These are phyloP conservation scores for Capsicum chinense DNA, from an alignment of 257 asterid species.

Conservation along the genomic window DNA sequence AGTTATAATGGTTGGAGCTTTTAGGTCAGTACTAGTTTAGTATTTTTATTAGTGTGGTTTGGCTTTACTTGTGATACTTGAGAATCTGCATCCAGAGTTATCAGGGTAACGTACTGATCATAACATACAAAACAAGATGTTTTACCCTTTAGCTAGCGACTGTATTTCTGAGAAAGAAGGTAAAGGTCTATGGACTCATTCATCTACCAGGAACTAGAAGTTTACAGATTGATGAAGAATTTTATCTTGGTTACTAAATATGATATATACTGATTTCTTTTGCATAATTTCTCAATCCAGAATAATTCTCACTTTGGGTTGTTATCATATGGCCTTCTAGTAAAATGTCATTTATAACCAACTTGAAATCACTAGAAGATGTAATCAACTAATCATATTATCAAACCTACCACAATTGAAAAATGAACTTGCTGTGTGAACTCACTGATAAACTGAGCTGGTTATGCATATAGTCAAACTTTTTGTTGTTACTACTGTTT, in stretches of 20 bases:
- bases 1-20: slow-evolving; percentile 9
- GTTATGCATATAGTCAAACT: not conserved
- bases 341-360: slow-evolving; percentile 16
- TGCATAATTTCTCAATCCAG: slow-evolving; percentile 10
- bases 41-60: slow-evolving; percentile 14
- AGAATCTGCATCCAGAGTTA: slow-evolving; percentile 20
- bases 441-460: slow-evolving; percentile 22
- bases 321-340: not conserved
- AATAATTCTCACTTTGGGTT: slow-evolving; percentile 17
- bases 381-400: slow-evolving; percentile 22
- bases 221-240: slow-evolving; percentile 7
- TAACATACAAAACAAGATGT: not conserved
- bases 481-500: slow-evolving; percentile 20
- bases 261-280: not conserved
- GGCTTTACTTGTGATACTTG: slow-evolving; percentile 14
- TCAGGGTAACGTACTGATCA: slow-evolving; percentile 3
- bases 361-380: not conserved
- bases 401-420: slow-evolving; percentile 26
- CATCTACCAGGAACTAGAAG: not conserved
- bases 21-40: slow-evolving; percentile 17
- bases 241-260: not conserved
- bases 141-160: slow-evolving; percentile 6
- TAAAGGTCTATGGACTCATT: not conserved
- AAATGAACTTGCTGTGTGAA: slow-evolving; percentile 14
- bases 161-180: slow-evolving; percentile 17